These are phyloP conservation scores for Umbelopsis sp. DNA, from an alignment of 371 early-diverging fungal species.

Conservation along the genomic window DNA sequence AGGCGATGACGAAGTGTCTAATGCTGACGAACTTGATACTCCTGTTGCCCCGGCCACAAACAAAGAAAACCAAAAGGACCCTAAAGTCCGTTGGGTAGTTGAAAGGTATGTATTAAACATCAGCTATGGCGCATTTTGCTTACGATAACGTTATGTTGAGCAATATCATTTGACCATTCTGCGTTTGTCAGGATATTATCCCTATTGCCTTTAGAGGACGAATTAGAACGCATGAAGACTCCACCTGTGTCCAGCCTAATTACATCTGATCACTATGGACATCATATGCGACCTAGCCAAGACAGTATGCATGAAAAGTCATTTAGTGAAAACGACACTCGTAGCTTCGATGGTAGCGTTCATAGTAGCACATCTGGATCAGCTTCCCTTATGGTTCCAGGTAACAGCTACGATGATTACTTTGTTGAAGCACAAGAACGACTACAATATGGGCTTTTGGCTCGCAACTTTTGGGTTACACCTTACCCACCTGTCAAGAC, in stretches of 20 bases:
- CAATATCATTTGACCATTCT: not conserved
- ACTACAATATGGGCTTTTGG: conserved; percentile 50
- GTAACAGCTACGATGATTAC: conserved; percentile 56
- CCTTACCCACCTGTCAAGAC: conserved; percentile 53
- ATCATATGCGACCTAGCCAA: conserved; percentile 20
- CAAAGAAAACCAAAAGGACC: conserved; percentile 39
- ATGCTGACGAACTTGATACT: conserved; percentile 20
- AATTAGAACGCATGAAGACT: conserved; percentile 50
- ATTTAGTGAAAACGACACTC: conserved; percentile 6
- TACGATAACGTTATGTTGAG: too few relatives aligned
- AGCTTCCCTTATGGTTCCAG: conserved; percentile 42
- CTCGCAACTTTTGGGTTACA: conserved; percentile 51
- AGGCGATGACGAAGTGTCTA: conserved; percentile 16
- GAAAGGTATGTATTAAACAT: conserved; percentile 41
- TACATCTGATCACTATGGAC: conserved; percentile 28
- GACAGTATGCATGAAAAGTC: conserved; percentile 11
- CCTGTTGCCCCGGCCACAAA: not conserved
- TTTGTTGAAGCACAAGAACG: conserved; percentile 57
- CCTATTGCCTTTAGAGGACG: conserved; percentile 55
- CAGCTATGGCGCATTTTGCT: too few relatives aligned
- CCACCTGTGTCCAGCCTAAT: conserved; percentile 49
- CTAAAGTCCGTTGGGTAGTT: conserved; percentile 55
- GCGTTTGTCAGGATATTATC: conserved; percentile 39
- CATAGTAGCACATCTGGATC: conserved; percentile 22
- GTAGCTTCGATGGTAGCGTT: conserved; percentile 20